phyloP scores from a whole-genome alignment of 1,284 basidiomycete genomes.

The Pseudozyma tsukubaensis region DNA sequence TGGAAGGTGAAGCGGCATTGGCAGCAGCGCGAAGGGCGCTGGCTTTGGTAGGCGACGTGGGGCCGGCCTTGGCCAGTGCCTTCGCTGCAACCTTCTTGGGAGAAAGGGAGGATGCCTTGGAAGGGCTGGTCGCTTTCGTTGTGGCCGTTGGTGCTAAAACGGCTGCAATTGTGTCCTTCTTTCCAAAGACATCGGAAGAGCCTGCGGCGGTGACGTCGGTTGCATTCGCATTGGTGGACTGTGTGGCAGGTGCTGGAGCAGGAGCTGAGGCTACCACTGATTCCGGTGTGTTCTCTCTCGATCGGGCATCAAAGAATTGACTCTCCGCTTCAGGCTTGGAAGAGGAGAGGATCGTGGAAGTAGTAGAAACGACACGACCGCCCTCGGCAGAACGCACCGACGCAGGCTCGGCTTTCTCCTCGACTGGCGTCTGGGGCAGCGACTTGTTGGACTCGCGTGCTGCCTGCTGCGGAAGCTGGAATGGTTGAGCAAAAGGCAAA shows the following conservation, averaged over 20 bases:
- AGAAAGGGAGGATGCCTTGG: slow-evolving; percentile 32
- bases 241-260: not conserved
- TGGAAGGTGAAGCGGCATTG: slow-evolving; percentile 35
- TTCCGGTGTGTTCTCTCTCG: slow-evolving; percentile 34
- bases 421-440: slow-evolving; percentile 29
- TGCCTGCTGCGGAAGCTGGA: slow-evolving; percentile 17
- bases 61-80: slow-evolving; percentile 35
- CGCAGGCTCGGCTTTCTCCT: slow-evolving; percentile 10
- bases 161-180: slow-evolving; percentile 7
- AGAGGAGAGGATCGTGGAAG: slow-evolving; percentile 20
- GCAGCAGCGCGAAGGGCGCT: slow-evolving; percentile 40
- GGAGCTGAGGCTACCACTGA: slow-evolving; percentile 7
- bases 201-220: not conserved
- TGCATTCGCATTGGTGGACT: slow-evolving; percentile 6
- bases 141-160: slow-evolving; percentile 7
- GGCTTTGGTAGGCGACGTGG: slow-evolving; percentile 43
- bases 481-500: slow-evolving; percentile 31
- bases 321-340: slow-evolving; percentile 28
- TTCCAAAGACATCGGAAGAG: not conserved
- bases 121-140: slow-evolving; percentile 10
- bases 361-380: slow-evolving; percentile 26
- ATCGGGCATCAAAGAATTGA: slow-evolving; percentile 47
- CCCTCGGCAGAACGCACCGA: not conserved
- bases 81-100: slow-evolving; percentile 50
- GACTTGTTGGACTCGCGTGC: slow-evolving; percentile 24